Base-by-base conservation (phyloP, 768 basidiomycete species). In the Psilocybe cubensis region DNA sequence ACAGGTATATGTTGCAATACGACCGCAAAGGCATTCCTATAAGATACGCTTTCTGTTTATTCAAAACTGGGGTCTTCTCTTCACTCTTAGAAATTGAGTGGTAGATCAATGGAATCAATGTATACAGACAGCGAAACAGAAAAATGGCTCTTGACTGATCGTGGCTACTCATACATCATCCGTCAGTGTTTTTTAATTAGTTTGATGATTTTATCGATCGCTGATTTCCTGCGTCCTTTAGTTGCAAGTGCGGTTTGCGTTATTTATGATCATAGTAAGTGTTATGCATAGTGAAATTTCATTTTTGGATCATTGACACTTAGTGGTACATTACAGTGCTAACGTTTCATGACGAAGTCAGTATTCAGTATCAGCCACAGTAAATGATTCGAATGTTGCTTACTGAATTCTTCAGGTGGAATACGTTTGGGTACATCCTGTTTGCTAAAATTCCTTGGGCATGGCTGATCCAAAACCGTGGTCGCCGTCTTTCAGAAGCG, bases 211-310 rank as follows among this genome's bases (percentile, higher is more conserved):
- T 9, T 31, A 23, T 11, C 11, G 23, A 52, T 38, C 5, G n/a
- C 12, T 12, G n/a, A 17, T 4, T 14, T 4, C n/a, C 35, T 11
- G 31, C 8, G 12, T 38, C 7, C 35, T 38, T 4, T 14, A 48
- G 54, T 56, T 25, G 29, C 54, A 4, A 47, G 45, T n/a, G 33
- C 31, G 4, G 23, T n/a, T 3, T 46, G 40, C 42, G 56, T 43
- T 8, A 21, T 49, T 4, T 57, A 51, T 33, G 49, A 57, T 43
- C 49, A 57, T 24, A 12, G 47, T 57, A 27, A 20, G 40, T 31
- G 18, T 10, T 33, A 10, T n/a, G 5, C 7, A 17, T 27, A 17
- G 38, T 18, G 28, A 17, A 17, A 7, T 31, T 44, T 44, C 3
- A 20, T 9, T 29, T n/a, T 8, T 14, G 23, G 17, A 46, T n/a